These are phyloP conservation scores for Eremochloa ophiuroides DNA, from an alignment of 176 grass and related monocot genomes.

Conservation along the genomic window DNA sequence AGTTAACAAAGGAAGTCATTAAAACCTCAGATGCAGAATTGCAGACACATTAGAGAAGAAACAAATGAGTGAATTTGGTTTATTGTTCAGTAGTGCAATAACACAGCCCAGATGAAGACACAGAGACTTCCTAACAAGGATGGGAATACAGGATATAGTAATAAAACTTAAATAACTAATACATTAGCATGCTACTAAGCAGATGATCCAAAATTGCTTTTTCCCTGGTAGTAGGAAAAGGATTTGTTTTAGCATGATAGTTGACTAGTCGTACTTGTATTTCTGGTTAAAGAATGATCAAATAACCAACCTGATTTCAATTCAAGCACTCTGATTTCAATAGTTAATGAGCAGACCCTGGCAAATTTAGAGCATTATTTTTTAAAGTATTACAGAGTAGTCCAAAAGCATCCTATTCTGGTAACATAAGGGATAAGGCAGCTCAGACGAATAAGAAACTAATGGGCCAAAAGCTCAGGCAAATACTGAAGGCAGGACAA, in stretches of 20 bases:
- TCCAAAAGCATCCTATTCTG: not conserved
- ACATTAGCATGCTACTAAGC: not conserved
- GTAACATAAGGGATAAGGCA: not conserved
- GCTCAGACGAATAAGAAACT: not conserved
- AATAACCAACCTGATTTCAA: conserved; percentile 3
- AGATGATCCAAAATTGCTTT: not conserved
- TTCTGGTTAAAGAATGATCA: not conserved
- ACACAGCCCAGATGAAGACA: not conserved
- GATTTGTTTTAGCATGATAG: not conserved
- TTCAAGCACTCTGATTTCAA: not conserved
- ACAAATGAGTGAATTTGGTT: not conserved
- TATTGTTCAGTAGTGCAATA: not conserved
- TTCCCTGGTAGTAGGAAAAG: not conserved
- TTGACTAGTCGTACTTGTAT: not conserved
- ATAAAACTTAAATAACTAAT: not conserved
- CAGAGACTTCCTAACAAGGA: not conserved
- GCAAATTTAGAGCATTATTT: not conserved
- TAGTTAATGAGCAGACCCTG: not conserved
- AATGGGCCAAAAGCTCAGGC: not conserved
- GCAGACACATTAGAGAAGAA: not conserved
- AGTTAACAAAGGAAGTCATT: conserved; percentile 8
- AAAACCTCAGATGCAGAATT: conserved; percentile 8
- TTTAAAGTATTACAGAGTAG: not conserved
- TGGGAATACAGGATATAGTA: not conserved
- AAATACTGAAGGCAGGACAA: not conserved